Percentiles rank a stretch among this genome's conserved stretches.
Conservation (phyloP, 176 grass and related monocot species). For the Leersia perrieri region DNA sequence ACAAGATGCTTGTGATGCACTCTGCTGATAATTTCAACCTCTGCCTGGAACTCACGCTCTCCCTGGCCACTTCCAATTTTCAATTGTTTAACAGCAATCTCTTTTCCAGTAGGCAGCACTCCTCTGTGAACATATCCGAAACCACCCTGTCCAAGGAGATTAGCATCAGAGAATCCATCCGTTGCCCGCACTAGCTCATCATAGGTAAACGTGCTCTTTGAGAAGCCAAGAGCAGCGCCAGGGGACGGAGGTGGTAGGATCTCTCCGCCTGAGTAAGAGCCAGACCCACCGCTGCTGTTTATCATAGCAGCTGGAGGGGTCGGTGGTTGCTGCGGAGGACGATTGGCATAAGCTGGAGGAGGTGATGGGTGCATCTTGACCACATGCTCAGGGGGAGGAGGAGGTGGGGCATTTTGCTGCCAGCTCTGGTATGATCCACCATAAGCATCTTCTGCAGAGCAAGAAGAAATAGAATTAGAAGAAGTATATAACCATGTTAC, state of each 20-base stretch:
- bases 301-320: slow-evolving; percentile 53
- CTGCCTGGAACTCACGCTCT: slow-evolving; percentile 78
- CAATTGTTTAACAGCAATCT: slow-evolving; percentile 81
- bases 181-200: slow-evolving; percentile 71
- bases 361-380: slow-evolving; percentile 65
- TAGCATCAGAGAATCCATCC: slow-evolving; percentile 70
- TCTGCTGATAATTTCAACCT: slow-evolving; percentile 79
- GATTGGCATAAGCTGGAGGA: slow-evolving; percentile 54
- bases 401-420: slow-evolving; percentile 60
- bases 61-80: slow-evolving; percentile 71
- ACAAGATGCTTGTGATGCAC: slow-evolving; percentile 88
- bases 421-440: slow-evolving; percentile 55
- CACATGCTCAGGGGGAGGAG: slow-evolving; percentile 47
- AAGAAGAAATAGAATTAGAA: slow-evolving; percentile 15
- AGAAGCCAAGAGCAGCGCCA: slow-evolving; percentile 49
- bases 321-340: slow-evolving; percentile 38
- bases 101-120: slow-evolving; percentile 65
- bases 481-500: neutral
- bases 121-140: slow-evolving; percentile 86
- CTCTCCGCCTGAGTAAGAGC: slow-evolving; percentile 68
- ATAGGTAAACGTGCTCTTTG: slow-evolving; percentile 82
- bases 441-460: slow-evolving; percentile 44
- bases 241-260: slow-evolving; percentile 62
- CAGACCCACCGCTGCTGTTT: slow-evolving; percentile 59
- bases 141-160: slow-evolving; percentile 88